phyloP scores from a whole-genome alignment of 192 early-diverging fungal genomes.

The Coemansia sp. region DNA sequence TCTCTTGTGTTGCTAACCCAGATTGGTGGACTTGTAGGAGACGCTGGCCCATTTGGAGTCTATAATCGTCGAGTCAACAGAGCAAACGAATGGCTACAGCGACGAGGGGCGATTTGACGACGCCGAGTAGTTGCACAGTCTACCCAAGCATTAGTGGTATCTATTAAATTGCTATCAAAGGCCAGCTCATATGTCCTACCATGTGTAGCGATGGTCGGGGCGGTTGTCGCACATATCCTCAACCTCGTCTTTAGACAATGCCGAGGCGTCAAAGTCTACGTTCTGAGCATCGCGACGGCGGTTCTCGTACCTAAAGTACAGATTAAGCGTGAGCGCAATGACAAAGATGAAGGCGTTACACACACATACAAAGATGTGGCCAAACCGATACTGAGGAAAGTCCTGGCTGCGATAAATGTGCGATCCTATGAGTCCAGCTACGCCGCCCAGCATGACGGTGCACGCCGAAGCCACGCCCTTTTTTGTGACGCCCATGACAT shows the following conservation, averaged over 20 bases:
- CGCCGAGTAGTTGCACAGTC: slow-evolving; percentile 6
- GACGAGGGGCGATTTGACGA: slow-evolving; percentile 12
- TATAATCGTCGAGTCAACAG: slow-evolving; percentile 6
- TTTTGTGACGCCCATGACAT: slow-evolving; percentile 59
- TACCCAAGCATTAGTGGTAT: background rate
- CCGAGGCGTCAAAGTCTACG: slow-evolving; percentile 13
- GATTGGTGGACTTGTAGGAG: background rate
- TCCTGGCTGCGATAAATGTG: slow-evolving; percentile 60
- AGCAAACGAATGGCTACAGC: background rate
- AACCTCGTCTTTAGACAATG: slow-evolving; percentile 18
- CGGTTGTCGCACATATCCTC: slow-evolving; percentile 38
- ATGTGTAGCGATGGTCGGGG: slow-evolving; percentile 44
- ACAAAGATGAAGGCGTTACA: slow-evolving; percentile 43
- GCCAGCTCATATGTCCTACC: slow-evolving; percentile 2
- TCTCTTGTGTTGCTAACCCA: background rate
- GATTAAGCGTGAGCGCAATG: slow-evolving; percentile 20
- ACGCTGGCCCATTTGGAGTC: slow-evolving; percentile 34
- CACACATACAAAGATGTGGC: slow-evolving; percentile 45
- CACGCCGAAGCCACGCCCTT: slow-evolving; percentile 54
- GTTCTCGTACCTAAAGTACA: slow-evolving; percentile 45
- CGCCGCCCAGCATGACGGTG: slow-evolving; percentile 54
- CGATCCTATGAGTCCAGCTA: slow-evolving; percentile 56
- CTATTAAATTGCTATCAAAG: background rate
- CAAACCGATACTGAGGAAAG: slow-evolving; percentile 53
- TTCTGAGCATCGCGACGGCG: slow-evolving; percentile 20